These are phyloP conservation scores for Sporobolomyces pararoseus DNA, from an alignment of 768 basidiomycete genomes.

Conservation along the genomic window DNA sequence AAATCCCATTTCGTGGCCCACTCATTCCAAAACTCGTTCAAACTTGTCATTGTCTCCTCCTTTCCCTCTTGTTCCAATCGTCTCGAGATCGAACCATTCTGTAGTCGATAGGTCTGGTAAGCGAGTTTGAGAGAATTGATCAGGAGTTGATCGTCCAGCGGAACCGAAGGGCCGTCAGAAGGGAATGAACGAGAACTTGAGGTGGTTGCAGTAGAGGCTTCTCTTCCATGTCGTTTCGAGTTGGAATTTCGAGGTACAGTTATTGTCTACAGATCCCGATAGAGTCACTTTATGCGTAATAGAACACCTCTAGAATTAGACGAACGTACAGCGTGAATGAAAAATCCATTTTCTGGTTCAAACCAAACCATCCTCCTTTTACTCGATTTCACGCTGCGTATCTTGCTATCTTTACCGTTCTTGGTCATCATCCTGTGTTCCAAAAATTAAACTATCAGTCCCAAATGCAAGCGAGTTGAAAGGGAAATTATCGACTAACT, in stretches of 20 bases:
- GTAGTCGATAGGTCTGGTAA: constrained; percentile 19
- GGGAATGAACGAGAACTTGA: not conserved
- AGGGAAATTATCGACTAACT: constrained; percentile 11
- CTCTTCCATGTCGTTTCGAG: constrained; percentile 4
- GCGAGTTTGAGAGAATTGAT: constrained; percentile 4
- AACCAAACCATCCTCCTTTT: constrained; percentile 36
- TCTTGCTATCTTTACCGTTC: not conserved
- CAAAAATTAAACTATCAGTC: not conserved
- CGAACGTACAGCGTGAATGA: constrained; percentile 25
- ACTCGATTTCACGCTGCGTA: constrained; percentile 15
- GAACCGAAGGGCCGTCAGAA: not conserved
- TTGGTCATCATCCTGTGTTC: constrained; percentile 24
- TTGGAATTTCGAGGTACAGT: not conserved
- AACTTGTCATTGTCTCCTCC: not conserved
- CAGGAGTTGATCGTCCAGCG: constrained; percentile 28
- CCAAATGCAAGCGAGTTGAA: not conserved
- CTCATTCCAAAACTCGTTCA: constrained; percentile 7
- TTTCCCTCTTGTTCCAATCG: constrained; percentile 2
- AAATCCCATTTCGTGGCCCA: constrained; percentile 23
- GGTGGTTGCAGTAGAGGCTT: constrained; percentile 8
- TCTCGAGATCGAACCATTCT: not conserved
- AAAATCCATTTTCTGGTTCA: constrained; percentile 30
- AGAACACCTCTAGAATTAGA: not conserved
- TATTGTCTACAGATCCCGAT: constrained; percentile 11
- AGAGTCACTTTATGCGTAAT: too few relatives aligned